Base-by-base conservation (phyloP, 768 basidiomycete genomes). In the Termitomyces sp. region DNA sequence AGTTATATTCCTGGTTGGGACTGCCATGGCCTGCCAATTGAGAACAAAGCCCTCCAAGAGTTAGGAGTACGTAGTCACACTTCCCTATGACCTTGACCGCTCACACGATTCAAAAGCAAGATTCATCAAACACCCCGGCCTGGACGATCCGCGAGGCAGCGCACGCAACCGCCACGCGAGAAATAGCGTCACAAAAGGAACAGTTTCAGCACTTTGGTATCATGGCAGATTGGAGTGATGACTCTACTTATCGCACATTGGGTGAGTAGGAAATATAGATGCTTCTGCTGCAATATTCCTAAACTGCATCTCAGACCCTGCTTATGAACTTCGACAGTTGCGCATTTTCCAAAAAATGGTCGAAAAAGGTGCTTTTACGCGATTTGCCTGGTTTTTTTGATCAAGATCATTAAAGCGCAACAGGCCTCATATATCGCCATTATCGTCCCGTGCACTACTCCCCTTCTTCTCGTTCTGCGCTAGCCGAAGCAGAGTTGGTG, bases 1-100 rank as follows among this genome's bases (percentile, higher is more conserved):
- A 98, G 96, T 66, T 98, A 95, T 72, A 71, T 90, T 14, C 95
- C 96, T 36, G 96, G 96, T 10, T 99, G 94, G 93, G 96, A 99
- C 66, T 98, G 96, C 65, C 96, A 99, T 69, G 96, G 96, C 6
- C 83, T 98, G 13, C 96, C 96, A 0, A 98, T 98, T 60, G 96
- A 98, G 70, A 92, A 93, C 63, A 98, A 97, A 66, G 91, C 94
- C 0, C 74, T 99, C 36, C 77, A 88, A 59, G 81, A 88, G 24
- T 76, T 96, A 28, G 79, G 83, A 55, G 91, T 91, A 66, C 55
- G 82, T 66, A 16, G 47, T 9, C 24, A 22, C 8, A 14, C 16
- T 28, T 41, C 22, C 28, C 52, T 32, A 16, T 44, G 20, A 51
- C 46, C 18, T 44, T 58, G 16, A 38, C 32, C 1, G 16, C 49